A percentile compares a stretch with the other conserved stretches of the same genome.
Conservation (phyloP, 1,139 yeast genomes). For the Zygosaccharomyces sapae region DNA sequence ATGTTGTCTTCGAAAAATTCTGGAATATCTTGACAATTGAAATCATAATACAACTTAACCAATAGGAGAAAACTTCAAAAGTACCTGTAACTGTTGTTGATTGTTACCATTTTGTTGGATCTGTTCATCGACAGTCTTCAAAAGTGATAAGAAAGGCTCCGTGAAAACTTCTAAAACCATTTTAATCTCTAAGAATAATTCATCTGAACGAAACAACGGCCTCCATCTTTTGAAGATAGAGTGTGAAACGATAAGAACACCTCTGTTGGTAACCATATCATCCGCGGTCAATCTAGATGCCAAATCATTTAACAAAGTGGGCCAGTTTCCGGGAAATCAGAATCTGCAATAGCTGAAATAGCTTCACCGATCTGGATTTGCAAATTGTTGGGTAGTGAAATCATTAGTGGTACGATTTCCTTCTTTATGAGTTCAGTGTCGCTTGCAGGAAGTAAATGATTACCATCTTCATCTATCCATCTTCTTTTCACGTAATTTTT, state of each 20-base stretch:
- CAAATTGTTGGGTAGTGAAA: slow-evolving; percentile 64
- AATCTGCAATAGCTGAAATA: slow-evolving; percentile 86
- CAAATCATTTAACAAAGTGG: slow-evolving; percentile 68
- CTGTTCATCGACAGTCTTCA: slow-evolving; percentile 61
- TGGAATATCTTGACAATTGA: slow-evolving; percentile 96
- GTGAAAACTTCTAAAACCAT: slow-evolving; percentile 82
- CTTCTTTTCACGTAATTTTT: slow-evolving; percentile 79
- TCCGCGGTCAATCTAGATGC: slow-evolving; percentile 54
- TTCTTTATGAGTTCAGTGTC: slow-evolving; percentile 68
- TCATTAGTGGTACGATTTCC: slow-evolving; percentile 81
- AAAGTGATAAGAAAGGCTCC: slow-evolving; percentile 68
- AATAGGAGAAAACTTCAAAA: slow-evolving; percentile 71
- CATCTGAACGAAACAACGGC: slow-evolving; percentile 88
- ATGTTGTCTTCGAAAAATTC: slow-evolving; percentile 95
- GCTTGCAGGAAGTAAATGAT: slow-evolving; percentile 53
- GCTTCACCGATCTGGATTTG: slow-evolving; percentile 94
- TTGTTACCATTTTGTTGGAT: slow-evolving; percentile 49
- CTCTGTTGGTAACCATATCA: slow-evolving; percentile 74
- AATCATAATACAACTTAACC: slow-evolving; percentile 80
- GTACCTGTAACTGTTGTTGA: slow-evolving; percentile 47
- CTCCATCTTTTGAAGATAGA: slow-evolving; percentile 97
- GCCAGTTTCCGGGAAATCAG: slow-evolving; percentile 91
- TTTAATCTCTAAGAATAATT: slow-evolving; percentile 78
- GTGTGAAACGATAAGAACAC: slow-evolving; percentile 88
- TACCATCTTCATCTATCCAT: slow-evolving; percentile 91